Conservation (phyloP, 2,329 filamentous ascomycete species). For the Tolypocladium nubicola region DNA sequence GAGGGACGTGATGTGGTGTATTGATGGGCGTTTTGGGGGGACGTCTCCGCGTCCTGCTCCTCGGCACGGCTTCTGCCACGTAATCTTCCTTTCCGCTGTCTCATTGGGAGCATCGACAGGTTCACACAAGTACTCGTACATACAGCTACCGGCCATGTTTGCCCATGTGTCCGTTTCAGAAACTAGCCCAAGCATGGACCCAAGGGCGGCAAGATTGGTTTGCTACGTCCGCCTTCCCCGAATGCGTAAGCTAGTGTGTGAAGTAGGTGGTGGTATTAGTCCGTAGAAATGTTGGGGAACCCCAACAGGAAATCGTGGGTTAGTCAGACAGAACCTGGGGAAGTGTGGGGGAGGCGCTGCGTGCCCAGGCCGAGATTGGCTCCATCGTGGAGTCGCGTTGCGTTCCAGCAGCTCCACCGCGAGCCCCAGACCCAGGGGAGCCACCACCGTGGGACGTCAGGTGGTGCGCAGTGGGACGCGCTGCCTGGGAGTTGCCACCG, state of each 20-base stretch:
- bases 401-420: neutral
- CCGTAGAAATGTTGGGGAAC: neutral
- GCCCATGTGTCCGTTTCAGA: neutral
- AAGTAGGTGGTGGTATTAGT: no score
- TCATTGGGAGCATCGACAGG: no score
- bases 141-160: neutral
- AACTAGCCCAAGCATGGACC: neutral
- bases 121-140: neutral
- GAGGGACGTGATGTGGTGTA: neutral
- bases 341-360: neutral
- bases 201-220: no score
- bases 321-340: neutral
- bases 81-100: no score
- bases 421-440: neutral
- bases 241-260: neutral
- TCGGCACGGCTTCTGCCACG: no score
- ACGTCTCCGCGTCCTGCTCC: no score
- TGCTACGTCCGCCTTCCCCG: neutral
- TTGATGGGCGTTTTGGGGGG: neutral
- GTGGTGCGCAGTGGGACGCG: neutral
- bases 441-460: neutral
- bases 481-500: neutral
- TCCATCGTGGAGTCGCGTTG: neutral
- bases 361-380: neutral
- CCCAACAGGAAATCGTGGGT: neutral